phyloP scores from a whole-genome alignment of 768 basidiomycete genomes.

The Postia placenta region DNA sequence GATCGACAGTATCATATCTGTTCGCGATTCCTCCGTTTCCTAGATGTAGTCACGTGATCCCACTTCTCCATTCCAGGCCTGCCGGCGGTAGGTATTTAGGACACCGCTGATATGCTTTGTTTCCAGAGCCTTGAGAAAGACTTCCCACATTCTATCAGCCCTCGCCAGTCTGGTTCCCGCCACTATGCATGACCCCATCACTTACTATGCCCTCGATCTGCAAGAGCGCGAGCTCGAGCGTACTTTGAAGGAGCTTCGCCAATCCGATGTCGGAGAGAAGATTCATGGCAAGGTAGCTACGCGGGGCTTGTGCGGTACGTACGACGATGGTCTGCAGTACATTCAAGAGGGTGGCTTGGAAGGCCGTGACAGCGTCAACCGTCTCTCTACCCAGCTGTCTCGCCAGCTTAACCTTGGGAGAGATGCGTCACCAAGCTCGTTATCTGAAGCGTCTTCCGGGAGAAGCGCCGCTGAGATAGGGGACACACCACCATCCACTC shows the following conservation, averaged over 20 bases:
- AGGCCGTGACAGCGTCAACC: constrained; percentile 15
- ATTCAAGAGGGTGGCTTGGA: constrained; percentile 59
- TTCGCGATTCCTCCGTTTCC: not conserved
- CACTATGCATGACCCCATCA: constrained; percentile 44
- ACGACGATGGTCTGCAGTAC: constrained; percentile 82
- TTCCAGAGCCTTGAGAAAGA: constrained; percentile 78
- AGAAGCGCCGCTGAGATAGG: constrained; percentile 15
- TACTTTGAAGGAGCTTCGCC: constrained; percentile 61
- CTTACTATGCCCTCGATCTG: constrained; percentile 91
- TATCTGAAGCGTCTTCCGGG: constrained; percentile 16
- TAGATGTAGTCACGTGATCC: not conserved
- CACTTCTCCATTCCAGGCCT: constrained; percentile 1
- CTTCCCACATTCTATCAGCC: constrained; percentile 73
- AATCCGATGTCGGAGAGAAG: constrained; percentile 53
- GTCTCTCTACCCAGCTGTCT: constrained; percentile 6
- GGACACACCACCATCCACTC: constrained; percentile 38
- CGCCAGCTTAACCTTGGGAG: constrained; percentile 14
- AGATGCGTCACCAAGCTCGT: constrained; percentile 36
- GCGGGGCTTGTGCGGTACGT: constrained; percentile 88
- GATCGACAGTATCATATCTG: too few relatives aligned
- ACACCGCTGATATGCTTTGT: not conserved
- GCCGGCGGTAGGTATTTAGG: not conserved
- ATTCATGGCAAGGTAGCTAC: constrained; percentile 70
- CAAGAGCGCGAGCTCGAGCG: constrained; percentile 82
- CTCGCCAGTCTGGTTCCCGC: constrained; percentile 49